Evolutionary conservation across 179 eudicot genomes (phyloP).

Genomic region (Corrigiola litoralis): DNA sequence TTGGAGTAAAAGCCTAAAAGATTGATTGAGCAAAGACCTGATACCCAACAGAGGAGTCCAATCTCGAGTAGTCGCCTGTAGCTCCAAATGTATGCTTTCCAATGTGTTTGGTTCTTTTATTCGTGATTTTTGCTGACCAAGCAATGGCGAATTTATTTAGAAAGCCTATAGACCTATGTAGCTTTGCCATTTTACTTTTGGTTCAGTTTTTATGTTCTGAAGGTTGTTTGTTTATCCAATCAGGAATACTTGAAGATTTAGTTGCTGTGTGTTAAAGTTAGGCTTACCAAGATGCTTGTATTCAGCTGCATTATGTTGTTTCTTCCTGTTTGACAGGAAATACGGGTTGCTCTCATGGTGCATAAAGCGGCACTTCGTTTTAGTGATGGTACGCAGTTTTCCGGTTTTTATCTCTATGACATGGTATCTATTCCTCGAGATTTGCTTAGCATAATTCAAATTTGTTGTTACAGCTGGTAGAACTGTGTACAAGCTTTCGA

Average conservation of each 20-base stretch:
- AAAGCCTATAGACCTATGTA: not conserved
- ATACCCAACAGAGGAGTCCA: not conserved
- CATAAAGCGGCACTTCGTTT: constrained; percentile 59
- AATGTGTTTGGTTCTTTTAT: not conserved
- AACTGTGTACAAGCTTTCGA: constrained; percentile 29
- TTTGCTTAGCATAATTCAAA: not conserved
- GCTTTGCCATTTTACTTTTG: not conserved
- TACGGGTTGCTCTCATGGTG: constrained; percentile 52
- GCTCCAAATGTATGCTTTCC: not conserved
- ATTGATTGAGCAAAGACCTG: not conserved
- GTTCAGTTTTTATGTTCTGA: not conserved
- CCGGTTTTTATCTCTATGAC: constrained; percentile 1
- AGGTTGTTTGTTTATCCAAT: not conserved
- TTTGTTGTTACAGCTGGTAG: constrained; percentile 35
- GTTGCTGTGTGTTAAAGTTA: not conserved
- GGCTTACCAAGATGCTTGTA: not conserved
- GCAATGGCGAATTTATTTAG: not conserved
- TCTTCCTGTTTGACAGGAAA: constrained; percentile 43
- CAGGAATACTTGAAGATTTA: not conserved
- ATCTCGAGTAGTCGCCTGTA: not conserved
- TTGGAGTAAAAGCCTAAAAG: not conserved
- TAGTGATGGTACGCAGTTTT: constrained; percentile 49
- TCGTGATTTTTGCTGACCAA: not conserved
- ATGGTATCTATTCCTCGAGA: not conserved
- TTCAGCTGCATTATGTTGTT: not conserved